Percentiles rank a stretch among this genome's conserved stretches.
These are phyloP conservation scores for Pachyrhizus erosus DNA, from an alignment of 306 rosid genomes.

Conservation along the genomic window DNA sequence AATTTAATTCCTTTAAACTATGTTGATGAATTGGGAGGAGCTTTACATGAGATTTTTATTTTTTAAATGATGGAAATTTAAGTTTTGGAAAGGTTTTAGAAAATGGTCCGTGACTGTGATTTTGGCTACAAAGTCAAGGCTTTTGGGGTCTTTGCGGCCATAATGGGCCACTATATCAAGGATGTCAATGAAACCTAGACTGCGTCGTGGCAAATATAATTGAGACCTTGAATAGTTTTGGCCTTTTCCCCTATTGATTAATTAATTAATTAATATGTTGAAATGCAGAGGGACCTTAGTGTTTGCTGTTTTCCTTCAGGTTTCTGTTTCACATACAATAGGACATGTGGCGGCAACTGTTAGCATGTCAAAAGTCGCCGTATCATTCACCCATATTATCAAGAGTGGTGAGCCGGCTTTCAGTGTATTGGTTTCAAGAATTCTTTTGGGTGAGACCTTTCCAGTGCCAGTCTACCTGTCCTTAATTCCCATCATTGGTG, in stretches of 20 bases:
- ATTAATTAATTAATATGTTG: neutral
- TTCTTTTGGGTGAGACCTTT: slow-evolving; percentile 81
- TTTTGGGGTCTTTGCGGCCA: too few species aligned
- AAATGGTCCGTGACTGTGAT: too few species aligned
- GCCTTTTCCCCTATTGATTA: neutral
- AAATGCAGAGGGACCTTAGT: slow-evolving; percentile 16
- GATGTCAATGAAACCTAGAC: too few species aligned
- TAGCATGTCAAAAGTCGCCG: slow-evolving; percentile 97
- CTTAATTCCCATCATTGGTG: slow-evolving; percentile 89
- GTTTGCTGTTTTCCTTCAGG: slow-evolving; percentile 55
- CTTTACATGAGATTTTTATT: neutral
- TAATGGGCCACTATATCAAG: too few species aligned
- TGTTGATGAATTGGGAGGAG: slow-evolving; percentile 22
- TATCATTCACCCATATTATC: slow-evolving; percentile 95
- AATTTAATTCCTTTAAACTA: neutral
- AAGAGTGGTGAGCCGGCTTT: slow-evolving; percentile 99
- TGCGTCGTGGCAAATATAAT: too few species aligned
- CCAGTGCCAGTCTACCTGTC: slow-evolving; percentile 80
- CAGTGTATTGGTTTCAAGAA: slow-evolving; percentile 85
- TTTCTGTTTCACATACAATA: slow-evolving; percentile 90
- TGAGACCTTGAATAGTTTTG: neutral
- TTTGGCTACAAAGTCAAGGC: too few species aligned
- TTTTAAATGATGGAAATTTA: neutral
- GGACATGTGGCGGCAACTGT: slow-evolving; percentile 98
- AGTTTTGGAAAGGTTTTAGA: neutral